phyloP scores from a whole-genome alignment of 305 asterid genomes.

The Striga hermonthica region DNA sequence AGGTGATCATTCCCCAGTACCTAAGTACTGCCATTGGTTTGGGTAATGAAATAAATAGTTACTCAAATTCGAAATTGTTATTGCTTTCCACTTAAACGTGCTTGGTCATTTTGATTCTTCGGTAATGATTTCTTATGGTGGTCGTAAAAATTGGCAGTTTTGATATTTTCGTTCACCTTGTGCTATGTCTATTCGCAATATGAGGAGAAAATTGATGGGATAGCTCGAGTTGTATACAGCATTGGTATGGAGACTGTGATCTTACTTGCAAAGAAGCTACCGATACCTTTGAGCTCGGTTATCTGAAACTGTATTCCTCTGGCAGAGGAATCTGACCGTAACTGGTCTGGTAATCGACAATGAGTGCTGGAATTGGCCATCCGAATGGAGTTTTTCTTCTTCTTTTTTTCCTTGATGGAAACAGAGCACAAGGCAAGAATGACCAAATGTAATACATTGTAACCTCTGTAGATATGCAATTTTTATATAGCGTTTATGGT shows the following conservation, averaged over 20 bases:
- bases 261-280: slow-evolving; percentile 42
- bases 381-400: background rate
- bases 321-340: background rate
- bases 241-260: slow-evolving; percentile 29
- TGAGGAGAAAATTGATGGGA: slow-evolving; percentile 63
- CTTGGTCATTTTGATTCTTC: slow-evolving; percentile 14
- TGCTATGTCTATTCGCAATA: slow-evolving; percentile 83
- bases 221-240: slow-evolving; percentile 35
- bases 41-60: slow-evolving; percentile 60
- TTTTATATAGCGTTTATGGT: background rate
- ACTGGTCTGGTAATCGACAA: background rate
- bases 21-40: slow-evolving; percentile 49
- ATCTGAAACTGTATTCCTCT: background rate
- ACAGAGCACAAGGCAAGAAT: too few species aligned
- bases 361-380: background rate
- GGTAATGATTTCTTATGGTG: slow-evolving; percentile 19
- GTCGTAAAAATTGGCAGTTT: slow-evolving; percentile 49
- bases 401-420: too few species aligned
- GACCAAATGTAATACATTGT: background rate
- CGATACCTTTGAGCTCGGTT: slow-evolving; percentile 35
- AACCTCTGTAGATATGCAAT: background rate
- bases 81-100: too few species aligned
- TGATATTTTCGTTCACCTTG: slow-evolving; percentile 56
- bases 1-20: slow-evolving; percentile 56
- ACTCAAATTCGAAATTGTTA: background rate